Conservation (phyloP, 371 early-diverging fungal genomes). For the Mortierella sp. region DNA sequence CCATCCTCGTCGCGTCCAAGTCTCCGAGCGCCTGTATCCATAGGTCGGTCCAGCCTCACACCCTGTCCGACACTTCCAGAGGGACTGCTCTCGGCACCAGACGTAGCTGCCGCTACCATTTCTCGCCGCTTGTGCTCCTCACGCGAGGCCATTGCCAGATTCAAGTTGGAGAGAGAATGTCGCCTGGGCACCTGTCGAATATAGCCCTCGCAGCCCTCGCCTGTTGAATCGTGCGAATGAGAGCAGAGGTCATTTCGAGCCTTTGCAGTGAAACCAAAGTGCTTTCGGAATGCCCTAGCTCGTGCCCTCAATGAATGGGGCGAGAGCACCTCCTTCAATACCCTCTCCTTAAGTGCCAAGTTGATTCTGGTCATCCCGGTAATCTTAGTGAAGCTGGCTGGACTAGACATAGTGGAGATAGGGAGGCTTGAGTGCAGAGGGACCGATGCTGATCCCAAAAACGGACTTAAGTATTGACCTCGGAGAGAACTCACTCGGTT, state of each 20-base stretch:
- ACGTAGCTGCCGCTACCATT: neutral
- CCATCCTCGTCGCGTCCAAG: conserved; percentile 3
- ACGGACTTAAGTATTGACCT: conserved; percentile 16
- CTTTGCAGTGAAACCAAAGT: conserved; percentile 36
- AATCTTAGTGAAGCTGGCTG: conserved; percentile 30
- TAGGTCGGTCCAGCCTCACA: neutral
- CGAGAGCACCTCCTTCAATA: conserved; percentile 82
- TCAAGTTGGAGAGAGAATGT: conserved; percentile 51
- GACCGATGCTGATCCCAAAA: conserved; percentile 32
- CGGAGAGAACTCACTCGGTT: conserved; percentile 11
- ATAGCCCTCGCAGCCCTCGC: conserved; percentile 24
- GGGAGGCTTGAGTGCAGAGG: conserved; percentile 47
- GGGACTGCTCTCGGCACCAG: conserved; percentile 3
- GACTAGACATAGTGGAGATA: conserved; percentile 31
- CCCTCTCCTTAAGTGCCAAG: conserved; percentile 72
- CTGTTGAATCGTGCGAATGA: conserved; percentile 38
- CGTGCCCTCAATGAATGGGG: conserved; percentile 73
- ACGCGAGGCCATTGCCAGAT: conserved; percentile 47
- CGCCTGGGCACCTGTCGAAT: conserved; percentile 42
- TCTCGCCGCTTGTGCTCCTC: conserved; percentile 40
- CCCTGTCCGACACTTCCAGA: conserved; percentile 1
- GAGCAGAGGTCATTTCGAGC: conserved; percentile 30
- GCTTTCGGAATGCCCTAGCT: conserved; percentile 45
- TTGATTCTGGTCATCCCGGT: conserved; percentile 58
- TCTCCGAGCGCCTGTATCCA: conserved; percentile 13